phyloP scores from a whole-genome alignment of 2,329 filamentous ascomycete species.

The Cladophialophora bantiana region DNA sequence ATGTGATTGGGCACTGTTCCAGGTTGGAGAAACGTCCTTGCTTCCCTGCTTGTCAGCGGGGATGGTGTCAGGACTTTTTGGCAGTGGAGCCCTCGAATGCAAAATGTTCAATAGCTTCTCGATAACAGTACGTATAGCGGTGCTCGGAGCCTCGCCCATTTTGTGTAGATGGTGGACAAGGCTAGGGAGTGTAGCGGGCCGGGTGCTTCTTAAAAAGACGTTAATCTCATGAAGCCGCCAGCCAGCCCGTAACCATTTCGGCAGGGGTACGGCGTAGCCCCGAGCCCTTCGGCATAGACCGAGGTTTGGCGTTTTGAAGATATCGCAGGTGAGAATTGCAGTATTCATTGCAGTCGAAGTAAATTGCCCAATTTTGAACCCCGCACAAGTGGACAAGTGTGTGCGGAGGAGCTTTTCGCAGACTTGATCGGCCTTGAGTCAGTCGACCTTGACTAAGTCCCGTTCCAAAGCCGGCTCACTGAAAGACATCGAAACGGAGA shows the following conservation, averaged over 20 bases:
- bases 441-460: background rate
- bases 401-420: background rate
- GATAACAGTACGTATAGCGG: background rate
- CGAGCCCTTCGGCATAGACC: background rate
- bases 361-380: background rate
- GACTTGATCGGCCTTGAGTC: background rate
- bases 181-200: background rate
- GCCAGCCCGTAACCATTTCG: background rate
- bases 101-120: background rate
- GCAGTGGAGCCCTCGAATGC: background rate
- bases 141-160: background rate
- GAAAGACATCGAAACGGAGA: background rate
- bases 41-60: background rate
- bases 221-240: background rate
- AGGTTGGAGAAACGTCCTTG: background rate
- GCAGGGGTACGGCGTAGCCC: background rate
- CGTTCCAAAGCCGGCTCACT: background rate
- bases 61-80: background rate
- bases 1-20: slow-evolving; percentile 1
- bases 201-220: background rate
- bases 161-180: background rate
- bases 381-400: slow-evolving; percentile 3
- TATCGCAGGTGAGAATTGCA: background rate
- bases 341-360: background rate
- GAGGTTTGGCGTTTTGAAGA: background rate